Evolutionary conservation across 225 moss, liverwort and hornwort species (phyloP), one percentile per base, ranked within the genome.

Genomic region (Marchantia paleacea): DNA sequence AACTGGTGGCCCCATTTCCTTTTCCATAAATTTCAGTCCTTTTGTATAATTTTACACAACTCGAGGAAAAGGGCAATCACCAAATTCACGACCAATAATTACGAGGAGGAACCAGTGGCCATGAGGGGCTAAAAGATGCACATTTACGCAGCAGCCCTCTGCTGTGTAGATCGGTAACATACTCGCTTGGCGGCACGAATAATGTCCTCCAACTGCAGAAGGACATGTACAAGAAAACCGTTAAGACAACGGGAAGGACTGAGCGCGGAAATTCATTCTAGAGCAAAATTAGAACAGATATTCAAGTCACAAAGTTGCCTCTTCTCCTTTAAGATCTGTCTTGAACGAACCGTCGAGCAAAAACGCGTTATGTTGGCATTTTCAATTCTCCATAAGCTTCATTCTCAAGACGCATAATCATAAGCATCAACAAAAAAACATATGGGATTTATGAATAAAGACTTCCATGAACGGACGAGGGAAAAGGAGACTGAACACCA

Each of bases 191-290:
- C 89, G 75, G 88, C 90, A 8, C 85, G 85, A 24, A 91, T 82
- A 64, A 91, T 91, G 70, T 91, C 89, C 76, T 87, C 89, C 65
- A 91, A 75, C 90, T 90, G 88, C 83, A 79, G 22, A 65, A 50
- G 28, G 51, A 49, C 31, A 10, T 68, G 14, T 19, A 9, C 4
- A 57, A 57, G 14, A 57, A 57, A 57, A 13, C 3, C 19, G 2
- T 1, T 57, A 57, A 19, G 57, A 57, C 13, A 19, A 19, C 57
- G 39, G 13, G 57, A 57, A 13, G 57, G 19, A 57, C 3, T 57
- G 57, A 12, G 57, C 19, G 57, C 55, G 39, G 3, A 39, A 39
- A 39, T 39, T 39, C 39, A 39, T 39, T n/a, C 57, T 57, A 0
- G 8, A 12, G 13, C 14, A 57, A 1, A 57, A 12, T 0, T 2